Evolutionary conservation across 75 land plant species (phyloP).

Genomic region (Pseudotsuga menziesii): DNA sequence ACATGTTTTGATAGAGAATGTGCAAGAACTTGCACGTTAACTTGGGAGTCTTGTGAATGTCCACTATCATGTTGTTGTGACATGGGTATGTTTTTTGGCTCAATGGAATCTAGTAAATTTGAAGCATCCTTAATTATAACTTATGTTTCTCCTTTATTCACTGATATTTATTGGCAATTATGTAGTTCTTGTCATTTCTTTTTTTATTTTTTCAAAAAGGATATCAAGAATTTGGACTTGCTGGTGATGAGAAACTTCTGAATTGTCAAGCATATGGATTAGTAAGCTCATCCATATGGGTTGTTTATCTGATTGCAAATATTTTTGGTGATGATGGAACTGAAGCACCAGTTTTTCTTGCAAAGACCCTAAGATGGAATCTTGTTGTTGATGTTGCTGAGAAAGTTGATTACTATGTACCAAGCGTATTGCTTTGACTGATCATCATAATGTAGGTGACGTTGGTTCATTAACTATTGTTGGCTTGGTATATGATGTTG

Average conservation of each 20-base stretch:
- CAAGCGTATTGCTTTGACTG: neutral
- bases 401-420: slow-evolving; percentile 4
- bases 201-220: neutral
- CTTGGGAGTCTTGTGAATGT: slow-evolving; percentile 4
- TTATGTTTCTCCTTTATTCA: slow-evolving; percentile 5
- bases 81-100: neutral
- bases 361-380: slow-evolving; percentile 9
- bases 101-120: slow-evolving; percentile 2
- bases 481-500: slow-evolving; percentile 1
- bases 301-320: slow-evolving; percentile 12
- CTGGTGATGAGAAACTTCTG: neutral
- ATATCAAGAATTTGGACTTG: neutral
- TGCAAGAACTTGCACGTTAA: neutral
- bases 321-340: slow-evolving; percentile 19
- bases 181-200: neutral
- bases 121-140: neutral
- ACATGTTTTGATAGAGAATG: neutral
- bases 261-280: neutral
- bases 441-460: slow-evolving; percentile 10
- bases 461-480: slow-evolving; percentile 5
- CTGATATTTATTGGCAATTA: neutral
- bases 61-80: slow-evolving; percentile 9
- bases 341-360: slow-evolving; percentile 18
- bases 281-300: slow-evolving; percentile 8
- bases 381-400: neutral